phyloP scores from a whole-genome alignment of 768 basidiomycete species.

The Rhodotorula kratochvilovae region DNA sequence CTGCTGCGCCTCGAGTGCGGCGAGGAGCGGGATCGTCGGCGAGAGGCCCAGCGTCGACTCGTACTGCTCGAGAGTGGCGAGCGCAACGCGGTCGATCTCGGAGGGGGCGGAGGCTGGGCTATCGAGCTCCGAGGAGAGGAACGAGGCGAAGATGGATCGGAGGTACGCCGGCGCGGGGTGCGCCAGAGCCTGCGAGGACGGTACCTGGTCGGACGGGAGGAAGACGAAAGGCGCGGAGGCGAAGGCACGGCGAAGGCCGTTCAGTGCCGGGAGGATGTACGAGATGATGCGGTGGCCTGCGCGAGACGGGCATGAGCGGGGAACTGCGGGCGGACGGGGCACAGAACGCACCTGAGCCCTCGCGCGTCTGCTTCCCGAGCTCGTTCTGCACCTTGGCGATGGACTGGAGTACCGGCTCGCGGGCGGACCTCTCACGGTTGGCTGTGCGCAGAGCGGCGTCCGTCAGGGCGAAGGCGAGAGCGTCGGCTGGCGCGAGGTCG shows the following conservation, averaged over 20 bases:
- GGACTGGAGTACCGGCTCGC: neutral
- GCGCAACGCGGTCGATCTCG: constrained; percentile 32
- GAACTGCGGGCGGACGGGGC: neutral
- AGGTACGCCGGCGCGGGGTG: neutral
- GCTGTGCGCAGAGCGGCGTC: constrained; percentile 71
- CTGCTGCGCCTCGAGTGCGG: constrained; percentile 34
- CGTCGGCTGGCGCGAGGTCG: constrained; percentile 67
- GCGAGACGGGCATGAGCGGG: neutral
- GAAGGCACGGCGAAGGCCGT: constrained; percentile 80
- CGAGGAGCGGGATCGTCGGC: constrained; percentile 59
- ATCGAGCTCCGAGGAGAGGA: constrained; percentile 54
- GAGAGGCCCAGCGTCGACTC: constrained; percentile 71
- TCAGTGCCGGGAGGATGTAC: constrained; percentile 72
- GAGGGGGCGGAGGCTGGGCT: constrained; percentile 51
- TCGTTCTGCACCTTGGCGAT: neutral
- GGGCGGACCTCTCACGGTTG: constrained; percentile 43
- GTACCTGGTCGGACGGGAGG: neutral
- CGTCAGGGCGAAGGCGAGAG: constrained; percentile 67
- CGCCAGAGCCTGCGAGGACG: neutral
- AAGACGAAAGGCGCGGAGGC: constrained; percentile 47
- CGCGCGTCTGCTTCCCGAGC: neutral
- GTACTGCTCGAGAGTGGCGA: constrained; percentile 58
- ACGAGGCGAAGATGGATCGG: neutral
- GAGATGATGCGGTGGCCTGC: constrained; percentile 68
- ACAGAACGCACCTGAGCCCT: neutral